These are phyloP conservation scores for Evansstolkia leycettana DNA, from an alignment of 495 filamentous ascomycete genomes.

Conservation along the genomic window DNA sequence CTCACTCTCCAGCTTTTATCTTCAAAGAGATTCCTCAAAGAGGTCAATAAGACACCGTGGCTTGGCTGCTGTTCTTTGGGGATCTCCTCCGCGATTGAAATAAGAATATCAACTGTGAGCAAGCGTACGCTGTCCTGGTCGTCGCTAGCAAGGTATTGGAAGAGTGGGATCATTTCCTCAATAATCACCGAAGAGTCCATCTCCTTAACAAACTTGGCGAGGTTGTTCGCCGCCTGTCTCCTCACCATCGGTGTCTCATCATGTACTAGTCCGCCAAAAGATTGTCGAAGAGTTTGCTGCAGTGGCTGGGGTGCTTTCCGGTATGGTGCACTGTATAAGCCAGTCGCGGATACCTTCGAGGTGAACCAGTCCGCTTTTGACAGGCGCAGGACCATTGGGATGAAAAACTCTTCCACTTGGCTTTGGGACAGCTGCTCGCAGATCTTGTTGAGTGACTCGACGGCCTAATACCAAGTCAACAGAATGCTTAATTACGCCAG, in stretches of 20 bases:
- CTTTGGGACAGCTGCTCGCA: constrained; percentile 78
- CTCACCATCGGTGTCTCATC: constrained; percentile 99
- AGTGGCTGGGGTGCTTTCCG: constrained; percentile 69
- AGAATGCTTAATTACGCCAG: constrained; percentile 7
- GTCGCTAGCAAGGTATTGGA: constrained; percentile 89
- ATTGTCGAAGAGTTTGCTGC: constrained; percentile 79
- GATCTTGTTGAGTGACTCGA: constrained; percentile 98
- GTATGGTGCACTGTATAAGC: constrained; percentile 87
- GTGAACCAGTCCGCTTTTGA: constrained; percentile 99
- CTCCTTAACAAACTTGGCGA: constrained; percentile 94
- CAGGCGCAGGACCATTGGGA: constrained; percentile 84
- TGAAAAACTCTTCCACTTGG: constrained; percentile 93
- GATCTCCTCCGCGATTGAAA: constrained; percentile 91
- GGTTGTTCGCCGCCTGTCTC: constrained; percentile 87
- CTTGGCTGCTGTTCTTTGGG: constrained; percentile 96
- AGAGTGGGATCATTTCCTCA: constrained; percentile 97
- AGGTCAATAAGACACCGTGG: constrained; percentile 83
- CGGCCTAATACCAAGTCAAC: constrained; percentile 49
- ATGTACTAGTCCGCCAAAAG: constrained; percentile 85
- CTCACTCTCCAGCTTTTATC: constrained; percentile 98
- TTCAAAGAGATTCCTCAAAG: constrained; percentile 83
- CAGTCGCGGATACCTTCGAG: constrained; percentile 95
- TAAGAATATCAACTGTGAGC: constrained; percentile 91
- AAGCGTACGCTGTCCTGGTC: constrained; percentile 96
- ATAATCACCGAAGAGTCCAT: constrained; percentile 86